These are phyloP conservation scores for Hirschioporus abietinus DNA, from an alignment of 768 basidiomycete species.

Conservation along the genomic window DNA sequence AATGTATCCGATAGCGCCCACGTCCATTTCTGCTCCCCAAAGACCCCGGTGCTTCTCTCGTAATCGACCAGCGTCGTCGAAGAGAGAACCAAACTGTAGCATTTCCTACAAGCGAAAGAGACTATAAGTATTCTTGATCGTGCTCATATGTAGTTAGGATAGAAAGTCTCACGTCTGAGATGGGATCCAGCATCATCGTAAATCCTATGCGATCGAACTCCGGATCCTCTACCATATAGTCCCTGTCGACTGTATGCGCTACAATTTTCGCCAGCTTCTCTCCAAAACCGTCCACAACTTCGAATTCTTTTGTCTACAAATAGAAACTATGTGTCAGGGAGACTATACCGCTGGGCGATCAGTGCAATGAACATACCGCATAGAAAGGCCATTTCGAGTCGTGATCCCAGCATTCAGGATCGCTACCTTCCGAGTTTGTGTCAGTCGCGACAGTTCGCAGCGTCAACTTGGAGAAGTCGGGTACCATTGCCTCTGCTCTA, in stretches of 20 bases:
- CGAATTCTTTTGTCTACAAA: background rate
- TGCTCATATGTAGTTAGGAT: background rate
- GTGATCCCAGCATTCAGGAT: background rate
- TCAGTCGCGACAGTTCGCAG: background rate
- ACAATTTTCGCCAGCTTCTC: background rate
- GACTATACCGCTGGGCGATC: background rate
- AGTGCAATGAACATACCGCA: background rate
- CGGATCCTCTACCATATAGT: background rate
- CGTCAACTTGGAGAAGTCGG: background rate
- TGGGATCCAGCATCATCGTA: background rate
- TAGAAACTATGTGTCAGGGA: background rate
- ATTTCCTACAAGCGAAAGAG: background rate
- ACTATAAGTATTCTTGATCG: background rate
- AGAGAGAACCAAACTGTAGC: background rate
- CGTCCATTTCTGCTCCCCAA: background rate
- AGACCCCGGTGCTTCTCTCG: background rate
- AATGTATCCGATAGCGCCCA: background rate
- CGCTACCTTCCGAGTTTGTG: background rate
- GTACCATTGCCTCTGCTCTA: background rate
- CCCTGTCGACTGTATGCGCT: background rate
- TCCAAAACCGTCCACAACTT: background rate
- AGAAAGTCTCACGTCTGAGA: conserved; percentile 1
- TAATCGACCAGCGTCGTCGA: background rate
- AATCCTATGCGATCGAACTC: background rate
- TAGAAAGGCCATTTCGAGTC: background rate